phyloP scores from a whole-genome alignment of 1,139 yeast genomes.

The Yamadazyma atlantica region DNA sequence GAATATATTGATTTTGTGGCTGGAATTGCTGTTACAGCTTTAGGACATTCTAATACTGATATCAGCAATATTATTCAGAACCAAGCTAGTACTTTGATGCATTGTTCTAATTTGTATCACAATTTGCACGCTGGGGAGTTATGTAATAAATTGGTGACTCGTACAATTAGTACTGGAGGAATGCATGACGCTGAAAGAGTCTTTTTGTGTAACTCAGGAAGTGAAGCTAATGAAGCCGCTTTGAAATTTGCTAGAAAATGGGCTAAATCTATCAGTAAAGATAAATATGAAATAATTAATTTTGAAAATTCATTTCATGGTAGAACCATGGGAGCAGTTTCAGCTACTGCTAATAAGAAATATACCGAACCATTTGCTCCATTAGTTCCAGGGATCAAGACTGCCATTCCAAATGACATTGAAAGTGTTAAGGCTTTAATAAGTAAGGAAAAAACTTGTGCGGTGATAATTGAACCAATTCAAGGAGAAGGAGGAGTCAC shows the following conservation, averaged over 20 bases:
- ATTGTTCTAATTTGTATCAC: conserved; percentile 65
- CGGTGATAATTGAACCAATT: conserved; percentile 91
- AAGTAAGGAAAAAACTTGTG: conserved; percentile 72
- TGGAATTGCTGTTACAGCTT: conserved; percentile 94
- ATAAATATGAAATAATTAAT: conserved; percentile 76
- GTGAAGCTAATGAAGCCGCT: conserved; percentile 98
- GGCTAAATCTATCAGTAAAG: conserved; percentile 56
- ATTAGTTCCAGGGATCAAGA: conserved; percentile 77
- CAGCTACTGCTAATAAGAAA: conserved; percentile 89
- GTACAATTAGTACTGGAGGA: conserved; percentile 71
- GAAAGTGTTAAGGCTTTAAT: conserved; percentile 59
- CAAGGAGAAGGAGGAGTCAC: conserved; percentile 98
- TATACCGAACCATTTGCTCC: conserved; percentile 92
- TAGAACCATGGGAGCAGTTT: conserved; percentile 87
- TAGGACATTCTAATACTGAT: conserved; percentile 83
- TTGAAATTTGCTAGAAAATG: conserved; percentile 89
- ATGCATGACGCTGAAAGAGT: conserved; percentile 79
- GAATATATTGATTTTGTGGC: conserved; percentile 88
- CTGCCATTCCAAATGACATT: conserved; percentile 61
- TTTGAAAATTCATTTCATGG: conserved; percentile 93
- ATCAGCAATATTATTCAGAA: conserved; percentile 67
- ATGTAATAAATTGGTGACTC: conserved; percentile 82
- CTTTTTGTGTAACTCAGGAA: conserved; percentile 90
- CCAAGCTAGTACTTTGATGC: too few relatives aligned
- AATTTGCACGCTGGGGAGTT: conserved; percentile 83